phyloP scores from a whole-genome alignment of 441 rosid genomes.

The Capsella rubella region DNA sequence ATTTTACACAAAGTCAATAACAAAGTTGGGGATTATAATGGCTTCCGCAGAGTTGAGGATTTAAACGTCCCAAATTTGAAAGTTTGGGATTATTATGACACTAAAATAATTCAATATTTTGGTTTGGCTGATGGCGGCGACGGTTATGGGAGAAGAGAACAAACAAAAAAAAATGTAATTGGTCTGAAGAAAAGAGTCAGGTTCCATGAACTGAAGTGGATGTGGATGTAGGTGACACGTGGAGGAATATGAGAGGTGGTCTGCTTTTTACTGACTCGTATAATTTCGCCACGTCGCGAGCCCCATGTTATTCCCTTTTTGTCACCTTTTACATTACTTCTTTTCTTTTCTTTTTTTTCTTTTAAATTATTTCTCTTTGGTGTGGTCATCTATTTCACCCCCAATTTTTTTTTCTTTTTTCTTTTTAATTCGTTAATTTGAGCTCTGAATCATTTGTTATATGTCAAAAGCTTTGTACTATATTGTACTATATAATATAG shows the following conservation, averaged over 20 bases:
- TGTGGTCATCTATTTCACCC: neutral
- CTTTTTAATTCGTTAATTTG: too few relatives aligned
- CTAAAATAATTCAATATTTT: neutral
- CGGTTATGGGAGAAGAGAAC: neutral
- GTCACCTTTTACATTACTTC: neutral
- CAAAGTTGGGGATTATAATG: too few relatives aligned
- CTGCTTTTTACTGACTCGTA: conserved; percentile 23
- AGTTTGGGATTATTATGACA: too few relatives aligned
- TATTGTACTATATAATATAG: neutral
- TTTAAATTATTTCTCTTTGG: neutral
- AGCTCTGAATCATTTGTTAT: neutral
- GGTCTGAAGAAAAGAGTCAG: neutral
- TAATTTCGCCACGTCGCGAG: conserved; percentile 2
- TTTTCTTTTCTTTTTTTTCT: neutral
- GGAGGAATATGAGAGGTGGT: conserved; percentile 37
- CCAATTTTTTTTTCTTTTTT: too few relatives aligned
- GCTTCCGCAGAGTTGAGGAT: too few relatives aligned
- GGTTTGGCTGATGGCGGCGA: conserved; percentile 1
- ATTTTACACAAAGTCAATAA: too few relatives aligned
- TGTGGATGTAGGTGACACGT: too few relatives aligned
- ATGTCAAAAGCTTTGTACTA: neutral
- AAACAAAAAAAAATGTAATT: too few relatives aligned
- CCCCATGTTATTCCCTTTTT: neutral
- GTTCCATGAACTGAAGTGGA: too few relatives aligned
- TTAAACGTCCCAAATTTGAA: too few relatives aligned